These are phyloP conservation scores for Clavispora phyllophila DNA, from an alignment of 805 yeast genomes.

Conservation along the genomic window DNA sequence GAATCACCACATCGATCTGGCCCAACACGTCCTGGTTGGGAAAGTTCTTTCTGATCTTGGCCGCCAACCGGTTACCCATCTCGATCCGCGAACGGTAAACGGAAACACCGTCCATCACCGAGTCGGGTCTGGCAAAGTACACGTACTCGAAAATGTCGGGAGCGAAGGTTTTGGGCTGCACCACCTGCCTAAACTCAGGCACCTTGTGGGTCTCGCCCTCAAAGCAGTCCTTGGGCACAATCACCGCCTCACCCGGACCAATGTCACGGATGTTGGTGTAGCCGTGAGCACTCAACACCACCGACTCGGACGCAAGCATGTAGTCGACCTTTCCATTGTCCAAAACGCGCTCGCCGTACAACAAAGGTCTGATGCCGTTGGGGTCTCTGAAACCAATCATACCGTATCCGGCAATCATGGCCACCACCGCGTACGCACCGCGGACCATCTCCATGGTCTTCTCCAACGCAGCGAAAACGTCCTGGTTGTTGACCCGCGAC, in stretches of 20 bases:
- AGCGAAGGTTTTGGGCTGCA: constrained; percentile 68
- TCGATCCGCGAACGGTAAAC: constrained; percentile 88
- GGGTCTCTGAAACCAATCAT: constrained; percentile 96
- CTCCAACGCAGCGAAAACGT: constrained; percentile 77
- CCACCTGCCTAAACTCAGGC: constrained; percentile 86
- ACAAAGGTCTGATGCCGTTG: constrained; percentile 88
- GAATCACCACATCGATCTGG: constrained; percentile 88
- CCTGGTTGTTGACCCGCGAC: constrained; percentile 86
- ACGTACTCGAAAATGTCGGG: constrained; percentile 98
- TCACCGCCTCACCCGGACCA: constrained; percentile 94
- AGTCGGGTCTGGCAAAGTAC: constrained; percentile 96
- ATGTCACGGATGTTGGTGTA: constrained; percentile 76
- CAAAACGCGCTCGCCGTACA: constrained; percentile 75
- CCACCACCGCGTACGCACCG: constrained; percentile 97
- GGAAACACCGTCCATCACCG: constrained; percentile 93
- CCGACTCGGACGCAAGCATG: constrained; percentile 94
- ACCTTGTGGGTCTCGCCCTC: constrained; percentile 26
- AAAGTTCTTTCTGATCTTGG: constrained; percentile 47
- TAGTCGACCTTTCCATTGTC: constrained; percentile 71
- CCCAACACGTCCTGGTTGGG: constrained; percentile 39
- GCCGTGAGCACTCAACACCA: constrained; percentile 89
- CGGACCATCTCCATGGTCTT: constrained; percentile 79
- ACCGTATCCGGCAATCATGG: constrained; percentile 95
- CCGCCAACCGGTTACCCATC: constrained; percentile 90
- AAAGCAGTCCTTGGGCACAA: constrained; percentile 68